These are phyloP conservation scores for Lepraria neglecta DNA, from an alignment of 495 filamentous ascomycete species.

Conservation along the genomic window DNA sequence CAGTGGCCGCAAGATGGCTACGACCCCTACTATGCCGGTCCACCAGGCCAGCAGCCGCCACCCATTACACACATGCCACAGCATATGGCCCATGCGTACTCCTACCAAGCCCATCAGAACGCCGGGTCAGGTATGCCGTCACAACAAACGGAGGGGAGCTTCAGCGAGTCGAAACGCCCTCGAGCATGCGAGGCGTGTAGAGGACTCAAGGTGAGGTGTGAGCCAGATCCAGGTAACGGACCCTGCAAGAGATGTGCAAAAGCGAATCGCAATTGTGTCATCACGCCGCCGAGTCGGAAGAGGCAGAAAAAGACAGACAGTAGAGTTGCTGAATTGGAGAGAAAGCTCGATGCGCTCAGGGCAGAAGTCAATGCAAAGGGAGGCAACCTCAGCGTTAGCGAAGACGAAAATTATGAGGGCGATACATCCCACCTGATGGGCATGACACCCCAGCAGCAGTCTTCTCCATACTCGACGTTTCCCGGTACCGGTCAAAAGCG, in stretches of 20 bases:
- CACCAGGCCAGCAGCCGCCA: constrained; percentile 14
- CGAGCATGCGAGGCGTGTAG: constrained; percentile 94
- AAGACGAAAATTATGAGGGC: constrained; percentile 32
- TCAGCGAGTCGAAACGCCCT: constrained; percentile 60
- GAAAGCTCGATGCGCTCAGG: constrained; percentile 85
- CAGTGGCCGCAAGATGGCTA: constrained; percentile 19
- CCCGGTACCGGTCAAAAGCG: constrained; percentile 15
- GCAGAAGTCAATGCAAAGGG: constrained; percentile 59
- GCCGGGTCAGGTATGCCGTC: background rate
- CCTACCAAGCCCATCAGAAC: constrained; percentile 15
- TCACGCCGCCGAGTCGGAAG: constrained; percentile 77
- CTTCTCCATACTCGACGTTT: constrained; percentile 15
- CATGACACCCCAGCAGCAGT: constrained; percentile 9
- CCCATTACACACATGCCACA: constrained; percentile 8
- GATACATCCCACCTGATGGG: constrained; percentile 17
- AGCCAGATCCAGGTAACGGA: constrained; percentile 58
- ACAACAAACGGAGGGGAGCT: background rate
- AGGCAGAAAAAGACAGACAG: constrained; percentile 91
- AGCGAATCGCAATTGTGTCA: constrained; percentile 68
- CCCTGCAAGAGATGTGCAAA: constrained; percentile 85
- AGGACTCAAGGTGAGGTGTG: constrained; percentile 83
- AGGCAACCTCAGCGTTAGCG: constrained; percentile 27
- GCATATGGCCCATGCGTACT: constrained; percentile 20
- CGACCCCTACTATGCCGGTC: constrained; percentile 12
- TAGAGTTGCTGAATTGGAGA: constrained; percentile 86